Conservation (phyloP, 2,329 filamentous ascomycete genomes). For the Talaromyces pinophilus region DNA sequence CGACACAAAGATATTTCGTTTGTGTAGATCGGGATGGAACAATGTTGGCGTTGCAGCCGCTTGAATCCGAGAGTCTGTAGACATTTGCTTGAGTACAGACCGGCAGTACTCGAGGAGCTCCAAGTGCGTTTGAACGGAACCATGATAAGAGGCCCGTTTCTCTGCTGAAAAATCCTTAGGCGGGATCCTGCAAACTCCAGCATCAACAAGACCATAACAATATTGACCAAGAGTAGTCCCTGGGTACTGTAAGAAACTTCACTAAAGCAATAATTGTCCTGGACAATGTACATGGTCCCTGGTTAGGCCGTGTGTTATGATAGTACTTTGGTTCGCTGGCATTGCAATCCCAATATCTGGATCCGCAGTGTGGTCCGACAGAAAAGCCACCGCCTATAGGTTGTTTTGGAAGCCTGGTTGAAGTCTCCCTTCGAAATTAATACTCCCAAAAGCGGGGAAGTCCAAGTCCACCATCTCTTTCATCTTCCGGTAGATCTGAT, state of each 20-base stretch:
- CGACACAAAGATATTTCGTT: constrained; percentile 48
- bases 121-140: constrained; percentile 38
- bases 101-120: constrained; percentile 35
- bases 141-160: constrained; percentile 37
- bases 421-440: constrained; percentile 26
- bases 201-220: constrained; percentile 42
- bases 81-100: constrained; percentile 34
- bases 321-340: constrained; percentile 34
- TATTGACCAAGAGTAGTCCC: constrained; percentile 40
- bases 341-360: constrained; percentile 31
- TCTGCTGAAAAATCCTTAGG: constrained; percentile 25
- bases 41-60: constrained; percentile 35
- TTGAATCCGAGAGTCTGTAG: constrained; percentile 31
- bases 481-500: constrained; percentile 23
- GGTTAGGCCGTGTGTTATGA: constrained; percentile 35
- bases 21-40: constrained; percentile 46
- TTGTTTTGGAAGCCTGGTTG: constrained; percentile 20
- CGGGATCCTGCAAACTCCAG: constrained; percentile 41
- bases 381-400: constrained; percentile 36
- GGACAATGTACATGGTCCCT: constrained; percentile 42
- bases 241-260: constrained; percentile 27
- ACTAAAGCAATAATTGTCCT: neutral
- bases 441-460: constrained; percentile 36
- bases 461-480: constrained; percentile 30
- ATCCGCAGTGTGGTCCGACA: constrained; percentile 36